Base-by-base conservation (phyloP, 768 basidiomycete genomes). In the Obba rivulosa region DNA sequence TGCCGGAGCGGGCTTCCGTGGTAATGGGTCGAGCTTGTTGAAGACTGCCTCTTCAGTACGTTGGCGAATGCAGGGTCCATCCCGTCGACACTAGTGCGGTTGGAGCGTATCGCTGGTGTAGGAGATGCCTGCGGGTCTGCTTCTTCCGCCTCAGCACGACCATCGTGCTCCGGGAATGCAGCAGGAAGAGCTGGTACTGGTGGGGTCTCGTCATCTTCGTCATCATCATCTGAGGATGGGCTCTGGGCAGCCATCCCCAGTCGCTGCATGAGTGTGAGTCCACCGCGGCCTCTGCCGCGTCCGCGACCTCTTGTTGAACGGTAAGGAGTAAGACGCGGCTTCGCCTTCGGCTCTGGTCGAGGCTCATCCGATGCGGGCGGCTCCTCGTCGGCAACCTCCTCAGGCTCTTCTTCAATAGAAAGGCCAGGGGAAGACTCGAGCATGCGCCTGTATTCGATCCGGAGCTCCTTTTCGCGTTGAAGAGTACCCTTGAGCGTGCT, bases 31-130 rank as follows among this genome's bases (percentile, higher is more conserved):
- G 73, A 69, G 35, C 66, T 69, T 41, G 67, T 63, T 17, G 69
- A 74, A 0, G 68, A 64, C 4, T 75, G 66, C 35, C 83, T 81
- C 47, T 79, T 79, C 39, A 92, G 78, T 13, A 90, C 74, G 50
- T 87, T 87, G 45, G 89, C 88, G 59, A 89, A 93, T 1, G 69
- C 76, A 9, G 92, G 91, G 52, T 92, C 91, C 85, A 93, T 88
- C 38, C 88, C 89, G 48, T 92, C 88, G 3, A 89, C 77, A 57
- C 83, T 87, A 5, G 78, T 78, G 31, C 83, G 74, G 57, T 86
- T 85, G 3, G 82, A 83, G 8, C 61, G 65, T 11, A 65, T 57
- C 34, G 66, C 63, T 9, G 67, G 69, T 8, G 72, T 68, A 1
- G 75, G 72, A 2, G 75, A 76, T 2, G 63, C 55, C 10, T 61